Conservation (phyloP, 345 rosid genomes). For the Brassica juncea region DNA sequence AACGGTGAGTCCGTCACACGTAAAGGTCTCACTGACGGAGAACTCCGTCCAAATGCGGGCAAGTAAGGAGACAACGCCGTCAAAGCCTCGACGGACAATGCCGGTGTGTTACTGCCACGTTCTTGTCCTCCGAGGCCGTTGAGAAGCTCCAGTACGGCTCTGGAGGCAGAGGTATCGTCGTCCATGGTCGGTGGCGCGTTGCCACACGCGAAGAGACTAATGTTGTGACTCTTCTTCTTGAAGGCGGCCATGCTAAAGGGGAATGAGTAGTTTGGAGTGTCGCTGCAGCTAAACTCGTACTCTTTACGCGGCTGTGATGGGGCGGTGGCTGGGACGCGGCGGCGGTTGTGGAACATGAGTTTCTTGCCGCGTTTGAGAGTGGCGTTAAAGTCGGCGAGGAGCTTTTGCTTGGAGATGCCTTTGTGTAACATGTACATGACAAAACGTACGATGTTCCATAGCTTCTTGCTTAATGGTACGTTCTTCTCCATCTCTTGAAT, state of each 20-base stretch:
- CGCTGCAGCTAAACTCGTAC: conserved; percentile 96
- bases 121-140: conserved; percentile 25
- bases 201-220: conserved; percentile 58
- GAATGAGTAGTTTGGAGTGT: conserved; percentile 64
- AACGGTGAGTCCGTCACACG: conserved; percentile 95
- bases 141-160: conserved; percentile 60
- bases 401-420: conserved; percentile 62
- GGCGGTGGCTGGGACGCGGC: conserved; percentile 23
- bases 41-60: conserved; percentile 22
- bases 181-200: conserved; percentile 62
- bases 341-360: conserved; percentile 63
- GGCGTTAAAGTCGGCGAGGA: conserved; percentile 70
- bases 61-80: conserved; percentile 57
- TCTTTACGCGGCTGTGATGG: conserved; percentile 34
- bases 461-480: conserved; percentile 54
- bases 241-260: conserved; percentile 43
- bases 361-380: conserved; percentile 81
- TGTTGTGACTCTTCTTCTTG: conserved; percentile 29
- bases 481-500: conserved; percentile 43
- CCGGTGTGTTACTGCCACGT: conserved; percentile 46
- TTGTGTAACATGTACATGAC: conserved; percentile 68
- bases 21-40: conserved; percentile 64
- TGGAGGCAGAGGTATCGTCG: conserved; percentile 54
- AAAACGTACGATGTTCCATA: conserved; percentile 63
- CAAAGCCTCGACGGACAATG: conserved; percentile 8